Evolutionary conservation across 2,329 filamentous ascomycete species (phyloP).

Genomic region (Didymella sp.): DNA sequence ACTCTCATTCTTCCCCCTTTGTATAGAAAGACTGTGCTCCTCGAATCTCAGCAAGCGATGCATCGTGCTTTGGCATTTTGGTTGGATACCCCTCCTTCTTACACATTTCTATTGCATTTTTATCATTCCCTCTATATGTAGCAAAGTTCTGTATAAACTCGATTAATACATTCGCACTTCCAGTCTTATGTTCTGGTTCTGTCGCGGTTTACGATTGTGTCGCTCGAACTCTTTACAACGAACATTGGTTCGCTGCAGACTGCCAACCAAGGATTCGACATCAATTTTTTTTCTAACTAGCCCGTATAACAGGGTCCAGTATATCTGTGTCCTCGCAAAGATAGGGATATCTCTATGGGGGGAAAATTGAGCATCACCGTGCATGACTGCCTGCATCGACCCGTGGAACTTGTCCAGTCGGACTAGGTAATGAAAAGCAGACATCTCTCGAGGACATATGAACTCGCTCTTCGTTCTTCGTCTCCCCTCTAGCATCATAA

Average conservation of each 20-base stretch:
- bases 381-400: no score
- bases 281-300: neutral
- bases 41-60: conserved; percentile 13
- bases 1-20: neutral
- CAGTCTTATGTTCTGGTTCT: neutral
- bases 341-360: no score
- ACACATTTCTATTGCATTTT: neutral
- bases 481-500: no score
- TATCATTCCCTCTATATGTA: neutral
- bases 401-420: no score
- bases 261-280: neutral
- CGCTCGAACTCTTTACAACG: neutral
- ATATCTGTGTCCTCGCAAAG: no score
- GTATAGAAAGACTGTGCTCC: conserved; percentile 1
- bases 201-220: neutral
- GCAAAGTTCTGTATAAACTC: neutral
- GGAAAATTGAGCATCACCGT: no score
- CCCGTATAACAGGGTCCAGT: no score
- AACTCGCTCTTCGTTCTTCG: no score
- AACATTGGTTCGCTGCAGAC: conserved; percentile 2
- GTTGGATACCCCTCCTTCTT: conserved; percentile 16
- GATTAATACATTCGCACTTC: neutral
- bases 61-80: conserved; percentile 14
- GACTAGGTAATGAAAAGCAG: no score
- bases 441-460: no score